Conservation (phyloP, 169 alveolate genomes). For the Toxoplasma gondii region DNA sequence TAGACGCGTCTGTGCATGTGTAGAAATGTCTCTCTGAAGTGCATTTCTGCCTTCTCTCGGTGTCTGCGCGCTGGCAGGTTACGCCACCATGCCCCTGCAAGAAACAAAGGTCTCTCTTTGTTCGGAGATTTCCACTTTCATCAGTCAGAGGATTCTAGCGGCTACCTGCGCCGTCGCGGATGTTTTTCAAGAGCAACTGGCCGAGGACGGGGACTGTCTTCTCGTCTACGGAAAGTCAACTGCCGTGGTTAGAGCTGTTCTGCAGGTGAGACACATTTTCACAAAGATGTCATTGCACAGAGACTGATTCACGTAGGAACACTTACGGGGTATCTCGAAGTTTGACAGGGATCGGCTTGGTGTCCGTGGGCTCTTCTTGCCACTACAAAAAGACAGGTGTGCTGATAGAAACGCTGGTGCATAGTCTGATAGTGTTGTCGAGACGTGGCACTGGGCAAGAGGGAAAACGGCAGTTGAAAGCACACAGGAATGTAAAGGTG, state of each 20-base stretch:
- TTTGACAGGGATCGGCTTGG: no score
- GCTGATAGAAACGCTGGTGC: no score
- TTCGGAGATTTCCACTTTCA: constrained; percentile 25
- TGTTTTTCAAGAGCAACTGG: background rate
- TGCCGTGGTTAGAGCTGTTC: constrained; percentile 26
- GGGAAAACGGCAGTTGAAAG: background rate
- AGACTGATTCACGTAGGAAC: background rate
- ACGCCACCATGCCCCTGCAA: constrained; percentile 35
- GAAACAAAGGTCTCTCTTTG: constrained; percentile 31
- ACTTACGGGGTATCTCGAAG: background rate
- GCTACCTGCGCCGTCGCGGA: constrained; percentile 40
- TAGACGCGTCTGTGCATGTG: background rate
- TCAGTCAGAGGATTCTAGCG: background rate
- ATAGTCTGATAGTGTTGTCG: no score
- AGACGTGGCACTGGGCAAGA: no score
- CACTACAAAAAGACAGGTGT: no score
- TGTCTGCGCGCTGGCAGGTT: constrained; percentile 29
- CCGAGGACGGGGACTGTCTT: constrained; percentile 32
- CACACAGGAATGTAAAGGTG: background rate
- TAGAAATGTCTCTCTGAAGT: background rate
- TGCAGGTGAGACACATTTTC: background rate
- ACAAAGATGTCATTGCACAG: background rate
- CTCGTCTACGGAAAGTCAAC: constrained; percentile 47
- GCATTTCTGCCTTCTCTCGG: background rate
- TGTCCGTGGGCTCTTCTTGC: no score